Percentiles rank a stretch among this genome's conserved stretches.
Evolutionary conservation across 169 alveolate genomes (phyloP).

Genomic region (Plasmodium inui): DNA sequence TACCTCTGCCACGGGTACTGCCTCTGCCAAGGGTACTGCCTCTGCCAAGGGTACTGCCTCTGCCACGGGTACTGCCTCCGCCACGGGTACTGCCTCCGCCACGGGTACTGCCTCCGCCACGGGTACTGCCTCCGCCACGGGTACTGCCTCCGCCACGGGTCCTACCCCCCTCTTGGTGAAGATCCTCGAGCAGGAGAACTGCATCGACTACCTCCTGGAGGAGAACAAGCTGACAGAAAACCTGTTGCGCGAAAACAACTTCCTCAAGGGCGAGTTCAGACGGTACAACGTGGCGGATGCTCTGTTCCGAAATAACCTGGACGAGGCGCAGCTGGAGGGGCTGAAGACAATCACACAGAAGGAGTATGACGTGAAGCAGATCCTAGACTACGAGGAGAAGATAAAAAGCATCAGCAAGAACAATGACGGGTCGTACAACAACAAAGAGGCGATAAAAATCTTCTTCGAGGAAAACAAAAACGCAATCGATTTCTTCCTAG

Average conservation of each 20-base stretch:
- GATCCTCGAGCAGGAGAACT: conserved; percentile 36
- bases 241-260: conserved; percentile 53
- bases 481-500: conserved; percentile 53
- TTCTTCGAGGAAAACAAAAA: conserved; percentile 71
- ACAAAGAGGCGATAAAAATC: conserved; percentile 58
- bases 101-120: not conserved
- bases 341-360: conserved; percentile 28
- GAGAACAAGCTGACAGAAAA: conserved; percentile 70
- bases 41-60: too few relatives aligned
- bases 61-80: too few relatives aligned
- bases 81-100: too few relatives aligned
- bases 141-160: too few relatives aligned
- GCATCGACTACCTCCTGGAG: conserved; percentile 25
- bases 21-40: too few relatives aligned
- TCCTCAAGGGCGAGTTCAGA: conserved; percentile 48
- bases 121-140: not conserved
- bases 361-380: conserved; percentile 40
- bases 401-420: conserved; percentile 8
- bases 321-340: not conserved
- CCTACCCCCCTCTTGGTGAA: not conserved
- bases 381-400: conserved; percentile 27
- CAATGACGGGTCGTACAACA: conserved; percentile 22
- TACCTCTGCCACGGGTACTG: too few relatives aligned
- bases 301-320: conserved; percentile 23
- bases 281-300: conserved; percentile 19